A percentile compares a stretch with the other conserved stretches of the same genome.
Conservation (phyloP, 2,329 filamentous ascomycete genomes). For the Atkinsonella hypoxylon region DNA sequence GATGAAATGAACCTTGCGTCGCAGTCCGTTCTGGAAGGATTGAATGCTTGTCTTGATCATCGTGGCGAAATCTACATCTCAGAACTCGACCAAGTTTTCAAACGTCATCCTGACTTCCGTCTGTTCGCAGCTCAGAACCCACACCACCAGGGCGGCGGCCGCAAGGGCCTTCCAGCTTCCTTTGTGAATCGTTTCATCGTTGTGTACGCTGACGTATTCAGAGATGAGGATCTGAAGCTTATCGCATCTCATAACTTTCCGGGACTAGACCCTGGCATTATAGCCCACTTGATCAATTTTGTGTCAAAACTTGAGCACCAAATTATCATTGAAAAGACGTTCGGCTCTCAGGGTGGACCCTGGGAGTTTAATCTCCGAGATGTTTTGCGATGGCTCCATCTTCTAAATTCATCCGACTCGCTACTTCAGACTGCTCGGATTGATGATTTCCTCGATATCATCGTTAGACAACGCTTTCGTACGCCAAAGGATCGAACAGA, state of each 20-base stretch:
- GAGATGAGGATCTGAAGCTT: slow-evolving; percentile 62
- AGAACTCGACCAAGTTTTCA: slow-evolving; percentile 89
- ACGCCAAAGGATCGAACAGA: slow-evolving; percentile 52
- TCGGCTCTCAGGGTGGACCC: slow-evolving; percentile 57
- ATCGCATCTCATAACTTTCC: slow-evolving; percentile 76
- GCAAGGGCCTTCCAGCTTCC: slow-evolving; percentile 86
- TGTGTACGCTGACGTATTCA: slow-evolving; percentile 89
- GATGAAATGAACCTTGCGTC: slow-evolving; percentile 99
- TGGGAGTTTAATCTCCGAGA: slow-evolving; percentile 97
- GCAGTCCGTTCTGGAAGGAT: slow-evolving; percentile 87
- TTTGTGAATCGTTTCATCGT: slow-evolving; percentile 98
- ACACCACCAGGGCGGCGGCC: slow-evolving; percentile 89
- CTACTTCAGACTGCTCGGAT: slow-evolving; percentile 48
- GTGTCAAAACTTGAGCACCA: slow-evolving; percentile 68
- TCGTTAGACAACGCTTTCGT: slow-evolving; percentile 83
- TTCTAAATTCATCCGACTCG: slow-evolving; percentile 40
- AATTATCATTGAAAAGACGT: slow-evolving; percentile 46
- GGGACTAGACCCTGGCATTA: slow-evolving; percentile 41
- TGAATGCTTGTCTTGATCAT: slow-evolving; percentile 95
- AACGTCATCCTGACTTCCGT: slow-evolving; percentile 78
- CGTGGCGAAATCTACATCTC: slow-evolving; percentile 92
- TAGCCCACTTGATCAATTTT: slow-evolving; percentile 62
- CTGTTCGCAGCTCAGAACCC: slow-evolving; percentile 96
- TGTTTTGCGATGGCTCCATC: slow-evolving; percentile 72
- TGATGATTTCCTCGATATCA: slow-evolving; percentile 66